Evolutionary conservation across 1,139 yeast genomes (phyloP).

Genomic region (Arxiozyma heterogenica): DNA sequence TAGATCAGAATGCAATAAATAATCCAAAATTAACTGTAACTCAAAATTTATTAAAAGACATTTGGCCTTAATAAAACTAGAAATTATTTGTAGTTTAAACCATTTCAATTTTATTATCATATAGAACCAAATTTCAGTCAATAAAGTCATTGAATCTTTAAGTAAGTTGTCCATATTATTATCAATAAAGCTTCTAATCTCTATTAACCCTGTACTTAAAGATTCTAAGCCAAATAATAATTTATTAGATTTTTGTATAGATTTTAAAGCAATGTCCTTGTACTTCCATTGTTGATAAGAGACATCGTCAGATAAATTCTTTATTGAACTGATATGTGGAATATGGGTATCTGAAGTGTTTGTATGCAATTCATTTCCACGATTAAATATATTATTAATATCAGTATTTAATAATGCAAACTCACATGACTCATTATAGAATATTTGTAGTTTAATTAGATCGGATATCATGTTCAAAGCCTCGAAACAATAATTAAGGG

Average conservation of each 20-base stretch:
- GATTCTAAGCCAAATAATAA: conserved; percentile 19
- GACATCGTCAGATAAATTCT: not conserved
- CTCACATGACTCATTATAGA: conserved; percentile 2
- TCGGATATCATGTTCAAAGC: conserved; percentile 3
- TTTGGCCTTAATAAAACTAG: conserved; percentile 21
- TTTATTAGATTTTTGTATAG: conserved; percentile 21
- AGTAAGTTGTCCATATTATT: conserved; percentile 8
- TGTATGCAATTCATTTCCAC: not conserved
- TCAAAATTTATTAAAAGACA: conserved; percentile 23
- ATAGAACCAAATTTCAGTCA: conserved; percentile 23
- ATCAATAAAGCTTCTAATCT: conserved; percentile 12
- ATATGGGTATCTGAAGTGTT: not conserved
- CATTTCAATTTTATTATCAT: conserved; percentile 14
- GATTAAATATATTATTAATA: not conserved
- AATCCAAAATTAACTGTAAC: conserved; percentile 2
- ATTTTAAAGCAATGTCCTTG: conserved; percentile 19
- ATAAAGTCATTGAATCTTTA: conserved; percentile 18
- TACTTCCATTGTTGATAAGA: conserved; percentile 8
- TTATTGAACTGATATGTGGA: not conserved
- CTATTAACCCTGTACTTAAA: conserved; percentile 9
- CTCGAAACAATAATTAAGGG: conserved; percentile 5
- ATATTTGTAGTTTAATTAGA: conserved; percentile 4
- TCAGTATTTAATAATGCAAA: conserved; percentile 1
- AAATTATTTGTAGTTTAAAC: conserved; percentile 17
- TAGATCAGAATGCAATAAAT: not conserved